Conservation (phyloP, 2,329 filamentous ascomycete genomes). For the Aspergillus floridensis region DNA sequence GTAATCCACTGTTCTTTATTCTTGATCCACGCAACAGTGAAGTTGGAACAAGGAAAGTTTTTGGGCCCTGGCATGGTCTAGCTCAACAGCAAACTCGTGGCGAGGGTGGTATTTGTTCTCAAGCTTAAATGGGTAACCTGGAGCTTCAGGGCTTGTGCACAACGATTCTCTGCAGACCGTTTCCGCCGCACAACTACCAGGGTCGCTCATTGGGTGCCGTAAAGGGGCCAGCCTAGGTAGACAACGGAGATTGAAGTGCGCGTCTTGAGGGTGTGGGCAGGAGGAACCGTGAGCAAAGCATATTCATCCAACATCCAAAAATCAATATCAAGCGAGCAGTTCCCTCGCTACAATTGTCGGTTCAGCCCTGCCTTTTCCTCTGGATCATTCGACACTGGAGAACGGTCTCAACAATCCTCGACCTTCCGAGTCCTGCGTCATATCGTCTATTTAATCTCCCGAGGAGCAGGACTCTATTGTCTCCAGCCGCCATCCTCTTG, state of each 20-base stretch:
- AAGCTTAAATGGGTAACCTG: conserved; percentile 25
- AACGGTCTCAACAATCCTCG: background rate
- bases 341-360: conserved; percentile 15
- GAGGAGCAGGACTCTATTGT: background rate
- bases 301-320: conserved; percentile 19
- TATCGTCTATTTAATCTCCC: background rate
- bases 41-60: conserved; percentile 20
- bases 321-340: conserved; percentile 25
- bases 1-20: conserved; percentile 6
- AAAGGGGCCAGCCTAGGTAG: conserved; percentile 24
- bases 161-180: conserved; percentile 25
- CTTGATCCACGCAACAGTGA: background rate
- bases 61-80: conserved; percentile 29
- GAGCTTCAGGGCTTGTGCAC: conserved; percentile 22
- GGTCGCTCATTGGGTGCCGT: conserved; percentile 20
- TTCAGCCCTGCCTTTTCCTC: conserved; percentile 12
- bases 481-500: conserved; percentile 6
- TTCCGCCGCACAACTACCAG: conserved; percentile 24
- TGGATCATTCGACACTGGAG: conserved; percentile 1
- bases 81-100: conserved; percentile 31
- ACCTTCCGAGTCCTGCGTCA: background rate
- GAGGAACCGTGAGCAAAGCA: conserved; percentile 18
- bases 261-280: conserved; percentile 16
- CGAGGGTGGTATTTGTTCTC: conserved; percentile 23
- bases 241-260: conserved; percentile 19